Conservation (phyloP, 768 basidiomycete species). For the Agaricus subrufescens region DNA sequence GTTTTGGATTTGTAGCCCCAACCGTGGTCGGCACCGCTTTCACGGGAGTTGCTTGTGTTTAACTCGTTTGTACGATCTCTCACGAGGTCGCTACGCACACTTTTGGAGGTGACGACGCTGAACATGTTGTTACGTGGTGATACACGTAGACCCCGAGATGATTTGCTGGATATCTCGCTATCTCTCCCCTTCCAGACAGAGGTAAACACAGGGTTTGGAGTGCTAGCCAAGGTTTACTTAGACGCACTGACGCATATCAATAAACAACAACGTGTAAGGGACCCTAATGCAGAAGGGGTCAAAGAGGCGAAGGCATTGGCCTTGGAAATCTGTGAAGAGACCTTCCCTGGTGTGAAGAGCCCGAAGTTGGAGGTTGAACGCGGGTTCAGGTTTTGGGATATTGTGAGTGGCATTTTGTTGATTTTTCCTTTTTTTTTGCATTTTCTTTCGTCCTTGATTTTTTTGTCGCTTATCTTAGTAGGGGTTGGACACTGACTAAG, state of each 20-base stretch:
- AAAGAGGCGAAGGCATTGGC: constrained; percentile 82
- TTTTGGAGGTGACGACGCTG: constrained; percentile 86
- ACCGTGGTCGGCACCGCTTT: constrained; percentile 94
- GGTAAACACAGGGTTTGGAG: constrained; percentile 97
- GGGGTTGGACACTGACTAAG: not conserved
- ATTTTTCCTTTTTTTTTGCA: too few species aligned
- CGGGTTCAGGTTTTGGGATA: constrained; percentile 98
- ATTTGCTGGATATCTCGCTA: constrained; percentile 86
- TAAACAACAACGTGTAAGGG: constrained; percentile 69
- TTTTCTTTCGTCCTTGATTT: too few species aligned
- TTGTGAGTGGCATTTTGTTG: constrained; percentile 53
- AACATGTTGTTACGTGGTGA: constrained; percentile 92
- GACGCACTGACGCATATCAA: constrained; percentile 90
- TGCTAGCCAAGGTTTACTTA: constrained; percentile 94
- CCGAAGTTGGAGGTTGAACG: constrained; percentile 89
- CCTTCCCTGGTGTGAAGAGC: constrained; percentile 86
- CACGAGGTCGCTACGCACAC: constrained; percentile 82
- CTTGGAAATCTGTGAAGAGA: constrained; percentile 88
- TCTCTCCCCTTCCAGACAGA: constrained; percentile 94
- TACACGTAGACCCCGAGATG: constrained; percentile 82
- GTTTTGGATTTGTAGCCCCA: constrained; percentile 48
- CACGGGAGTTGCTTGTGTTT: constrained; percentile 95
- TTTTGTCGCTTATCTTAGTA: too few species aligned
- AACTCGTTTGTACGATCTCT: constrained; percentile 95
- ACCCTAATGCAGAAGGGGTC: constrained; percentile 75